These are phyloP conservation scores for Rosa lucieae DNA, from an alignment of 306 rosid species.

Conservation along the genomic window DNA sequence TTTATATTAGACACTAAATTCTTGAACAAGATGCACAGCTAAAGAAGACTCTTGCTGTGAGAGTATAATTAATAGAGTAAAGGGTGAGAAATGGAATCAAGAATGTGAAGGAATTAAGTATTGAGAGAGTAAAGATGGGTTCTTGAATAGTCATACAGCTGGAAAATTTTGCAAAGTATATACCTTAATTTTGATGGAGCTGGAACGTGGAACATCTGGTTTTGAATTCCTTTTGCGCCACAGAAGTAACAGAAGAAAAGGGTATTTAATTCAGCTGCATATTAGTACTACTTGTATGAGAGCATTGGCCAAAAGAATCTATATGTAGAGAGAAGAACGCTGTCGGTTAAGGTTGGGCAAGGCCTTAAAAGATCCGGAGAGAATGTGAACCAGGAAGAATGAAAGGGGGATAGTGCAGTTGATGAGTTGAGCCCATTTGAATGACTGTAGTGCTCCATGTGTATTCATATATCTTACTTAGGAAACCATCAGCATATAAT, in stretches of 20 bases:
- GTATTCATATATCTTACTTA: too few relatives aligned
- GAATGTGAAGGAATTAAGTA: conserved; percentile 11
- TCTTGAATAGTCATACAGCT: conserved; percentile 12
- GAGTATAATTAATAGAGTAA: neutral
- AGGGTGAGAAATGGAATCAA: conserved; percentile 1
- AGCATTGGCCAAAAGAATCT: neutral
- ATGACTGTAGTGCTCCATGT: neutral
- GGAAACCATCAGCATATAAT: too few relatives aligned
- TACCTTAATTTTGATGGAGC: conserved; percentile 7
- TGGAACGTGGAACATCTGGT: conserved; percentile 13
- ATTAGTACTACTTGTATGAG: neutral
- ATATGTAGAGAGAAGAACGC: neutral
- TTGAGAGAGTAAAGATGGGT: conserved; percentile 5
- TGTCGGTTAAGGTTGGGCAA: conserved; percentile 7
- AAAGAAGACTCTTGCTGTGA: conserved; percentile 15
- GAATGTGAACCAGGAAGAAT: neutral
- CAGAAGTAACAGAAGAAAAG: neutral
- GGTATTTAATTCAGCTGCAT: neutral
- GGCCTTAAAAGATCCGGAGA: neutral
- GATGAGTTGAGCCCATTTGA: conserved; percentile 19
- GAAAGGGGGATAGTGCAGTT: conserved; percentile 11
- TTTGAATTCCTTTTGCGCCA: conserved; percentile 35
- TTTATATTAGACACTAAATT: neutral
- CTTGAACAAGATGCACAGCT: conserved; percentile 3
- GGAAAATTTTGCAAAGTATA: conserved; percentile 21